Conservation (phyloP, 257 asterid genomes). For the Solanum chiquidenum region DNA sequence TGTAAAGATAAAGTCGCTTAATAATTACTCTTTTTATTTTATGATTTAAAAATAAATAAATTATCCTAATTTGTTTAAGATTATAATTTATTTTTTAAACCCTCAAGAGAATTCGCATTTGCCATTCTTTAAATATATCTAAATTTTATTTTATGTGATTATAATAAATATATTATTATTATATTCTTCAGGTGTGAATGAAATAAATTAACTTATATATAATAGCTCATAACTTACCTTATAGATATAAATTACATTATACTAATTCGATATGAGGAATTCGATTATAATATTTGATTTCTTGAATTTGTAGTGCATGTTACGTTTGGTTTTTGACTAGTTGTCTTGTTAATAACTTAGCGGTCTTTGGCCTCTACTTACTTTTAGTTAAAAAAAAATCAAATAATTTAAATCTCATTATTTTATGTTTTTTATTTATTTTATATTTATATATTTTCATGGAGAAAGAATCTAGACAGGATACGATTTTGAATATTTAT, state of each 20-base stretch:
- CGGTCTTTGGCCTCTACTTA: background rate
- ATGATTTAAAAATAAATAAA: too few species aligned
- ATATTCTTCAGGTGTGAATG: too few species aligned
- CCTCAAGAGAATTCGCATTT: too few species aligned
- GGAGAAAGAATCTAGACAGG: background rate
- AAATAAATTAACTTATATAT: too few species aligned
- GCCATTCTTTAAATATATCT: too few species aligned
- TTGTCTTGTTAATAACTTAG: background rate
- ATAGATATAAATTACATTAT: background rate
- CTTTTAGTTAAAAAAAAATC: background rate
- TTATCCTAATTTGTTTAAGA: too few species aligned
- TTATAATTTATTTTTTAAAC: background rate
- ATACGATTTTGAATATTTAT: background rate
- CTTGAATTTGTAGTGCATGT: background rate
- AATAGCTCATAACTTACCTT: background rate
- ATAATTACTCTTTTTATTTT: background rate
- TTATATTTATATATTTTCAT: background rate
- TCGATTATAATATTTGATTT: background rate
- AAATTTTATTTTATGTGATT: too few species aligned
- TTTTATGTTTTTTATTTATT: background rate
- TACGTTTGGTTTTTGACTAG: background rate
- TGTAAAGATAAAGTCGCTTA: background rate
- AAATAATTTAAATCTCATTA: background rate
- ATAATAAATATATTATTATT: too few species aligned
- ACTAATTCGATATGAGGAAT: background rate